Conservation (phyloP, 805 yeast species). For the Candida argentea region DNA sequence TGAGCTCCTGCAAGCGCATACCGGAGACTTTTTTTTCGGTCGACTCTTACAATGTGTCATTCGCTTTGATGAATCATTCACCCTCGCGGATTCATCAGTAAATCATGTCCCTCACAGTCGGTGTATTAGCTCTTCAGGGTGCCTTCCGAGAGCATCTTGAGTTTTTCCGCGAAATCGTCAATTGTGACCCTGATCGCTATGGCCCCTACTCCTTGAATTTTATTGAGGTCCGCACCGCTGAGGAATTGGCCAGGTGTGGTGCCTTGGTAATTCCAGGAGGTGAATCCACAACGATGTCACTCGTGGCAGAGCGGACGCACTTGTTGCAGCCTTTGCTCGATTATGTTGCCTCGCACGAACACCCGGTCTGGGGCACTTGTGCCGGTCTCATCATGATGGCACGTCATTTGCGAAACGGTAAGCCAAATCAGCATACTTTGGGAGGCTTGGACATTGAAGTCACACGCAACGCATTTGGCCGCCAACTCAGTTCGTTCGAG, state of each 20-base stretch:
- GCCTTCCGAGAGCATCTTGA: constrained; percentile 63
- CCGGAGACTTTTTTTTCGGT: too few relatives aligned
- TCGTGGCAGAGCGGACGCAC: constrained; percentile 57
- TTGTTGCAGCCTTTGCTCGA: constrained; percentile 43
- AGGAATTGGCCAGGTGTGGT: constrained; percentile 40
- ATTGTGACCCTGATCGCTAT: constrained; percentile 11
- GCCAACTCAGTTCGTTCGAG: constrained; percentile 62
- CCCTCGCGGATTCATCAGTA: too few relatives aligned
- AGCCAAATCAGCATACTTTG: constrained; percentile 43
- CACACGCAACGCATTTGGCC: constrained; percentile 67
- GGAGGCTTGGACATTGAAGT: constrained; percentile 60
- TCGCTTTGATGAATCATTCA: too few relatives aligned
- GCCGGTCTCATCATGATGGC: constrained; percentile 71
- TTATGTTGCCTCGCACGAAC: constrained; percentile 36
- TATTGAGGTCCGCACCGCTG: constrained; percentile 41
- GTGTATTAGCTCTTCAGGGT: constrained; percentile 73
- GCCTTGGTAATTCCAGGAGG: constrained; percentile 68
- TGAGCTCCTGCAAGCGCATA: too few relatives aligned
- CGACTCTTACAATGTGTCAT: too few relatives aligned
- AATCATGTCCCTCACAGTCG: too few relatives aligned
- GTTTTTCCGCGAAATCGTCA: constrained; percentile 30
- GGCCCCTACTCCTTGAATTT: constrained; percentile 19
- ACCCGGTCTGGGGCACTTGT: constrained; percentile 78
- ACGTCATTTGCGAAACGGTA: constrained; percentile 40
- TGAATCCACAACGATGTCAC: constrained; percentile 59